Conservation (phyloP, 495 filamentous ascomycete species). For the Talaromyces ruber region DNA sequence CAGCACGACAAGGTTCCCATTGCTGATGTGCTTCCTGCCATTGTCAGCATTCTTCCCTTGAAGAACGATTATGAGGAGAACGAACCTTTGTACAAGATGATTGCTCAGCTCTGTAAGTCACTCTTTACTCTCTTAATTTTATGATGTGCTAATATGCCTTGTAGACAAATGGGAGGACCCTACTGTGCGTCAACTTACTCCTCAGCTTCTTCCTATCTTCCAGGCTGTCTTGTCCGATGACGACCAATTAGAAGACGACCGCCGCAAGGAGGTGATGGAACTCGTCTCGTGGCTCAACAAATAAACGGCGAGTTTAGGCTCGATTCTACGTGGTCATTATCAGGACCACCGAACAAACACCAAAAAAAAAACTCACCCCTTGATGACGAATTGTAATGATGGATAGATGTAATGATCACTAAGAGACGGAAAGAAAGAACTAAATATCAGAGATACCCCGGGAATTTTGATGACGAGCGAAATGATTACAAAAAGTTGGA, state of each 20-base stretch:
- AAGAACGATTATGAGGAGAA: slow-evolving; percentile 97
- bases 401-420: slow-evolving; percentile 5
- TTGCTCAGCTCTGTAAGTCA: slow-evolving; percentile 80
- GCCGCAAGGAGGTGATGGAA: slow-evolving; percentile 57
- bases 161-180: slow-evolving; percentile 64
- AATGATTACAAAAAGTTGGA: neutral
- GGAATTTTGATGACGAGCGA: slow-evolving; percentile 5
- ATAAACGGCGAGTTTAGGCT: neutral
- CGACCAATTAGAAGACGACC: slow-evolving; percentile 79
- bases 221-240: slow-evolving; percentile 70
- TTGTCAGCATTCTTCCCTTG: slow-evolving; percentile 73
- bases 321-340: neutral
- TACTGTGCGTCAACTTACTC: slow-evolving; percentile 67
- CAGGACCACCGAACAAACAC: neutral
- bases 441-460: slow-evolving; percentile 3
- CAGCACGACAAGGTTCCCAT: slow-evolving; percentile 72
- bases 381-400: neutral
- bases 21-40: slow-evolving; percentile 67
- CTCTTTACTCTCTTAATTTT: no score
- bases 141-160: slow-evolving; percentile 14
- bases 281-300: slow-evolving; percentile 64
- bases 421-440: neutral
- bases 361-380: neutral
- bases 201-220: slow-evolving; percentile 69
- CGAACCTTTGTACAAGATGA: slow-evolving; percentile 78